Evolutionary conservation across 2,329 filamentous ascomycete genomes (phyloP), one percentile per base, ranked within the genome.

Genomic region (Phyllosticta citriasiana): DNA sequence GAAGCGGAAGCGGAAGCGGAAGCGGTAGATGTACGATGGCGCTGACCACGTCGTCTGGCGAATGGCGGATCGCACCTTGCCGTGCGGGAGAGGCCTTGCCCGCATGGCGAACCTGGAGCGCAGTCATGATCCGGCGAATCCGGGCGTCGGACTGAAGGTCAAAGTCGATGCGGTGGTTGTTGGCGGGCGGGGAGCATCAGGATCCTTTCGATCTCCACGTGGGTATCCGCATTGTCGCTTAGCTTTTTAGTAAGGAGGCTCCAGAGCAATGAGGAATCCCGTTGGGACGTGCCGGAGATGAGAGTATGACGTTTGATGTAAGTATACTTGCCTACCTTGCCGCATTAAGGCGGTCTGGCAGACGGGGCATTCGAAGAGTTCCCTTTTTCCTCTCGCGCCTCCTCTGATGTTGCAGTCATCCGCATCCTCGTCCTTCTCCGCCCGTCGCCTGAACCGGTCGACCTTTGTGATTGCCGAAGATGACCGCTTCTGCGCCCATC

Each of bases 401-500:
- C 14, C 55, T 51, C 30, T n/a, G 47, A 59, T 59, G 52, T 16
- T 22, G 26, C 40, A 47, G 16, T 27, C 40, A 24, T 60, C 53
- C 35, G 51, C 26, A 35, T 56, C 58, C 4, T 64, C 67, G 9
- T 71, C 70, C 27, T 78, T 78, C 65, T 65, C 69, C n/a, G 68
- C 67, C 53, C 65, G 63, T 22, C 68, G 70, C 6, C 64, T 80
- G 25, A 80, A 79, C 63, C 6, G 40, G 2, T 71, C 77, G 1
- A 80, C 78, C 0, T 79, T 79, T 63, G 66, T 76, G 8, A 69
- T 80, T 24, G 66, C 71, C 16, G 78, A 80, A 65, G 71, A 77
- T 61, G 78, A 80, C 65, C 67, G 67, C 27, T 79, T 71, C 64
- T 63, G 64, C 56, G 77, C 80, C 63, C 70, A 72, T 40, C 78